Conservation (phyloP, 257 asterid genomes). For the Petrea volubilis region DNA sequence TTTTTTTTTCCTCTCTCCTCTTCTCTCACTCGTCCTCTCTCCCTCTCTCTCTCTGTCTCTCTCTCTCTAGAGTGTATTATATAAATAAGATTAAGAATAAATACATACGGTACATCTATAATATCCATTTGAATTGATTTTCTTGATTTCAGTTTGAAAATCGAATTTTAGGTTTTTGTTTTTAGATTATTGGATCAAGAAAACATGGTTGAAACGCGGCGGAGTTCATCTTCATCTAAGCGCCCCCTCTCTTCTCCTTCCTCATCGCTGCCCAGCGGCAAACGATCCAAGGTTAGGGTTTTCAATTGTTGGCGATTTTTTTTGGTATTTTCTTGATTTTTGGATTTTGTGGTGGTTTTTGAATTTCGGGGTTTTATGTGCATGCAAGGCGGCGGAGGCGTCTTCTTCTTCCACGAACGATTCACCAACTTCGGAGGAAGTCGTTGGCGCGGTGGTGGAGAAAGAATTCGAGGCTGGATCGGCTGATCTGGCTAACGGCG, state of each 20-base stretch:
- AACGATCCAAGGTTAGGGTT: conserved; percentile 88
- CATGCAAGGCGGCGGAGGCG: conserved; percentile 77
- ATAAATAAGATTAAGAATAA: not conserved
- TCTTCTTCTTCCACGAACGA: conserved; percentile 71
- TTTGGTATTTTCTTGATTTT: not conserved
- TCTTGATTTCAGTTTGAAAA: conserved; percentile 30
- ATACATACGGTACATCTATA: not conserved
- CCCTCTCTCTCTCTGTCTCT: not conserved
- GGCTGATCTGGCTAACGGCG: conserved; percentile 65
- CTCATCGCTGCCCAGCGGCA: conserved; percentile 62
- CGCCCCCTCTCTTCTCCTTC: conserved; percentile 75
- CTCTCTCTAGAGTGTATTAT: not conserved
- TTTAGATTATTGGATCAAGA: conserved; percentile 26
- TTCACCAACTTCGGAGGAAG: conserved; percentile 48
- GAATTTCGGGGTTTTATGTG: conserved; percentile 24
- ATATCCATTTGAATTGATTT: not conserved
- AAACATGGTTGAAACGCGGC: conserved; percentile 87
- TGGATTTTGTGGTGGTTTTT: conserved; percentile 17
- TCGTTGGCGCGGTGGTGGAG: conserved; percentile 33
- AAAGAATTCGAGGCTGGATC: conserved; percentile 78
- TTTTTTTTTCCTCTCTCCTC: not conserved
- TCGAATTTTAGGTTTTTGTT: conserved; percentile 14
- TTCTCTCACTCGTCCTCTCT: conserved; percentile 16
- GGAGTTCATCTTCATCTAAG: conserved; percentile 83
- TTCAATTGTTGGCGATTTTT: conserved; percentile 22